Conservation (phyloP, 768 basidiomycete genomes). For the Gloeophyllum trabeum region DNA sequence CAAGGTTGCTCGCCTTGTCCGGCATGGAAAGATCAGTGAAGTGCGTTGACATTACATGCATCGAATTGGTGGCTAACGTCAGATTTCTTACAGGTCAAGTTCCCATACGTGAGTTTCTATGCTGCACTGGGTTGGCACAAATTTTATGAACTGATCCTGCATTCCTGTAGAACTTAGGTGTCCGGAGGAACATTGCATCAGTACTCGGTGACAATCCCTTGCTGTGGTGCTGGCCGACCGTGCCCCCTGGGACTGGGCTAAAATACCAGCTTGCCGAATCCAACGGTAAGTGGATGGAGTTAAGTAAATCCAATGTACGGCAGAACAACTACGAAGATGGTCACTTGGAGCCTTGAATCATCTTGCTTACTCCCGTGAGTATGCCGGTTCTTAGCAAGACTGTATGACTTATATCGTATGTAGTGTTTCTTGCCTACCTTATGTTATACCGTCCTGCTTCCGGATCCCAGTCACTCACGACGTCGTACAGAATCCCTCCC, state of each 20-base stretch:
- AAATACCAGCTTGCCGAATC: conserved; percentile 61
- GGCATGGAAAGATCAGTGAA: conserved; percentile 77
- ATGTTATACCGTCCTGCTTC: no score
- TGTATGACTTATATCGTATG: no score
- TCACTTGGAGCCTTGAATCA: no score
- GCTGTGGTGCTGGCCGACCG: conserved; percentile 78
- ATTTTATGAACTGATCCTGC: no score
- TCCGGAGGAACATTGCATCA: conserved; percentile 58
- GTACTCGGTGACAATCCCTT: conserved; percentile 68
- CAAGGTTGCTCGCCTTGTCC: conserved; percentile 76
- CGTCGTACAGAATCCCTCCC: no score
- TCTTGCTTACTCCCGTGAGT: no score
- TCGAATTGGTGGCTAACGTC: neutral
- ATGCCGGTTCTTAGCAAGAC: no score
- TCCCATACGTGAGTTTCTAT: conserved; percentile 67
- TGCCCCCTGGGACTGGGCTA: conserved; percentile 59
- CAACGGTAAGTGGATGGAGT: conserved; percentile 64
- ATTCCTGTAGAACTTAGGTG: conserved; percentile 77
- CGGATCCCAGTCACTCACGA: no score
- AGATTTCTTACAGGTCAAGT: conserved; percentile 67
- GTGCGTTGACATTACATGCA: no score
- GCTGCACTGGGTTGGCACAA: conserved; percentile 6
- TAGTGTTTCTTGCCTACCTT: no score
- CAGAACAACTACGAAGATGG: no score
- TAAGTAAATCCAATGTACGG: conserved; percentile 18